Evolutionary conservation across 2,329 filamentous ascomycete species (phyloP), one percentile per base, ranked within the genome.

Genomic region (Trichophyton simii): DNA sequence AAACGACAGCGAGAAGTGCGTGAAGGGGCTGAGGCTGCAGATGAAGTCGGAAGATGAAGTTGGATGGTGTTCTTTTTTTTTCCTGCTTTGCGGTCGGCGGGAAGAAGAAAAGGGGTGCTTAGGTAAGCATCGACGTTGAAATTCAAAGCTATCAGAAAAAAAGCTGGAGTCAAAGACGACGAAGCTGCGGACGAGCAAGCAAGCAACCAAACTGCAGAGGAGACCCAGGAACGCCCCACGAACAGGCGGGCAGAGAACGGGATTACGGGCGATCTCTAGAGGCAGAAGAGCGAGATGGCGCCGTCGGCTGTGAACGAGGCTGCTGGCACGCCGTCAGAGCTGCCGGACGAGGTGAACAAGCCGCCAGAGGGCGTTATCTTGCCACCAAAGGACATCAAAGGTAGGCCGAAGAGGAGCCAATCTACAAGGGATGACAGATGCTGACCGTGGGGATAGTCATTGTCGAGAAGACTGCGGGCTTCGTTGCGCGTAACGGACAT

Each of bases 381-480:
- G 60, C 94, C 94, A 22, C 94, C 85, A 0, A 83, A 86, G 72
- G 88, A 91, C 71, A 91, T 96, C 70, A 86, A 91, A 79, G 80
- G 80, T 79, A 67, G 63, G 72, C 71, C 55, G 22, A 31, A 11
- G n/a, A 59, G 34, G 15, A 50, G 1, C 2, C 11, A 11, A 25
- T 52, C 28, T 48, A 48, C 50, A 60, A 41, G n/a, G 31, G 46
- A 46, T 9, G 11, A 34, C 11, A 38, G 34, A 52, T 65, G 61
- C 70, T 75, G 63, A 76, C 62, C 22, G 41, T 58, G 22, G 61
- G 20, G 13, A 55, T 72, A 80, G 80, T 80, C 20, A 83, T 92
- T 67, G 85, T 99, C 70, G 91, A 96, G 75, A 97, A 95, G 78
- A 96, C 92, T 11, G 92, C 94, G 60, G 91, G 91, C 55, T 97